A percentile compares a stretch with the other conserved stretches of the same genome.
Evolutionary conservation across 495 filamentous ascomycete genomes (phyloP).

Genomic region (Monascus purpureus): DNA sequence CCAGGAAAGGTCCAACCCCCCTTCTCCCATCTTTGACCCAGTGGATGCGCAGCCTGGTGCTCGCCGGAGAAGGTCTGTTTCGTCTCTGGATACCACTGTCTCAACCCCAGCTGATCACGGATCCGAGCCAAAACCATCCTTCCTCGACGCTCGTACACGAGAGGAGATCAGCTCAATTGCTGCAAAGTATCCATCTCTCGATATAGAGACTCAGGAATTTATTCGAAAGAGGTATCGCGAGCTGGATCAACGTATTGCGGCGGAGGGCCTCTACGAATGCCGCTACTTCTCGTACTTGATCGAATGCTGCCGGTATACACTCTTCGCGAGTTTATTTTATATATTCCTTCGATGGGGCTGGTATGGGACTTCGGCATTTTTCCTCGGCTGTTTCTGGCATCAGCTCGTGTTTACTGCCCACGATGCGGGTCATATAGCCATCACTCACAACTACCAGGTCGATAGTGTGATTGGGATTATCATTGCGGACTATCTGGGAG

Average conservation of each 20-base stretch:
- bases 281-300: conserved; percentile 70
- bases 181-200: conserved; percentile 69
- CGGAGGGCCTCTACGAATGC: conserved; percentile 70
- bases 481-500: conserved; percentile 81
- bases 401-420: conserved; percentile 92
- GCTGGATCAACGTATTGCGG: conserved; percentile 54
- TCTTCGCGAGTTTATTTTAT: conserved; percentile 51
- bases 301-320: conserved; percentile 60
- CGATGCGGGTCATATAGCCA: conserved; percentile 95
- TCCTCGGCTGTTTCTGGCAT: conserved; percentile 82
- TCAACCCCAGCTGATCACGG: conserved; percentile 15
- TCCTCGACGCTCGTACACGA: conserved; percentile 60
- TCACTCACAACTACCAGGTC: conserved; percentile 73
- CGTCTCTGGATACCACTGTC: conserved; percentile 21
- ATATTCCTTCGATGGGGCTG: conserved; percentile 55
- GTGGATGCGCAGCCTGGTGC: conserved; percentile 21
- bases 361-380: conserved; percentile 63
- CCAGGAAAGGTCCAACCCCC: conserved; percentile 28
- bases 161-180: conserved; percentile 64
- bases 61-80: conserved; percentile 16
- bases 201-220: conserved; percentile 56
- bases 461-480: conserved; percentile 82
- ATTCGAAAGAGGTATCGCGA: conserved; percentile 72
- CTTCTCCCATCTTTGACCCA: conserved; percentile 55
- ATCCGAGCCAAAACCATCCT: conserved; percentile 35